Percentiles rank a stretch among this genome's conserved stretches.
Conservation (phyloP, 225 moss, liverwort and hornwort species). For the Antitrichia curtipendula region DNA sequence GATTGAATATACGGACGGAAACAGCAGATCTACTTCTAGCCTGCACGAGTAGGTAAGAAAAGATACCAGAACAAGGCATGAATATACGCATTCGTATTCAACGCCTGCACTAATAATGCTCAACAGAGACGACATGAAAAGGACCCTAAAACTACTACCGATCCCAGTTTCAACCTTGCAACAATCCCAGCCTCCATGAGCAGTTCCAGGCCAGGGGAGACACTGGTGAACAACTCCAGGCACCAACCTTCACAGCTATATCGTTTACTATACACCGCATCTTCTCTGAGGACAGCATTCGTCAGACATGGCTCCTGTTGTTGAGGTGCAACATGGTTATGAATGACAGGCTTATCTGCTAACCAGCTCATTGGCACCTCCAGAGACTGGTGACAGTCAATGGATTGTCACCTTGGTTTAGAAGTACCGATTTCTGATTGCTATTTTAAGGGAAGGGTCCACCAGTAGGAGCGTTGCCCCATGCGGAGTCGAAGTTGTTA, state of each 20-base stretch:
- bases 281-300: neutral
- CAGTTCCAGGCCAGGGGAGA: neutral
- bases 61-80: neutral
- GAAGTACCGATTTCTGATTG: neutral
- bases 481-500: slow-evolving; percentile 47
- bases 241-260: slow-evolving; percentile 4
- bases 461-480: slow-evolving; percentile 40
- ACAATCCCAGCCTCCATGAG: neutral
- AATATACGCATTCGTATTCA: neutral
- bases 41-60: neutral
- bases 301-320: neutral
- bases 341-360: neutral
- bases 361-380: neutral
- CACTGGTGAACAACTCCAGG: neutral
- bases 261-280: neutral
- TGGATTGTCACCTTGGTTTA: neutral
- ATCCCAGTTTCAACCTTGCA: neutral
- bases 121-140: neutral
- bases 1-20: neutral
- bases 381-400: neutral
- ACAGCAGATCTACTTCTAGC: neutral
- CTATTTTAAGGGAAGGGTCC: slow-evolving; percentile 20
- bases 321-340: neutral
- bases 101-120: neutral
- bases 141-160: neutral